These are phyloP conservation scores for Mycena sp. DNA, from an alignment of 1,284 basidiomycete genomes.

Conservation along the genomic window DNA sequence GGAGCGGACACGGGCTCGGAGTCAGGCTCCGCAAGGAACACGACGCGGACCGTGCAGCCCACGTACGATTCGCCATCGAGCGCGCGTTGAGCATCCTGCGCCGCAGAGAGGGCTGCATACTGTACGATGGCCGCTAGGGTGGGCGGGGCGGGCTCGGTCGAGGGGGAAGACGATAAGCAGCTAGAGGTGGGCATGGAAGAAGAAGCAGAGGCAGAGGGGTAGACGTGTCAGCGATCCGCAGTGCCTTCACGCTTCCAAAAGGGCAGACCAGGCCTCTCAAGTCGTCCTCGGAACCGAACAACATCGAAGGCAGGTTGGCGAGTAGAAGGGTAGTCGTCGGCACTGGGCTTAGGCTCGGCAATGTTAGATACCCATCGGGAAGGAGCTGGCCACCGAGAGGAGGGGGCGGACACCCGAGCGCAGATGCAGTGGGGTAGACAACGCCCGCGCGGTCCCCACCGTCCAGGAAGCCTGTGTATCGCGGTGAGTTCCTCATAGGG, in stretches of 20 bases:
- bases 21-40: constrained; percentile 22
- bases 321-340: constrained; percentile 68
- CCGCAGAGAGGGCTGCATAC: constrained; percentile 17
- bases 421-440: constrained; percentile 31
- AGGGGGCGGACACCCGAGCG: constrained; percentile 36
- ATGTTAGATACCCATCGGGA: constrained; percentile 38
- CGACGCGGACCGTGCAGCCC: constrained; percentile 21
- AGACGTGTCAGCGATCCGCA: constrained; percentile 47
- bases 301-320: constrained; percentile 68
- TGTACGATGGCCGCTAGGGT: constrained; percentile 26
- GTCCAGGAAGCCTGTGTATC: constrained; percentile 72
- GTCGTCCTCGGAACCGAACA: constrained; percentile 74
- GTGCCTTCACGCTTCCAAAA: constrained; percentile 71
- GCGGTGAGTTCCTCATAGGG: constrained; percentile 14
- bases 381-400: not conserved
- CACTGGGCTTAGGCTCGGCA: constrained; percentile 45
- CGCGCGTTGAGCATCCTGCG: constrained; percentile 24
- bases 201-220: constrained; percentile 10
- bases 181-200: constrained; percentile 5
- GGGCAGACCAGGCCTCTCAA: constrained; percentile 77
- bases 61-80: constrained; percentile 30
- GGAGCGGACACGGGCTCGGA: constrained; percentile 18
- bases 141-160: not conserved
- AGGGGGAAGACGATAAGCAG: constrained; percentile 2
- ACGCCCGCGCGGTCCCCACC: constrained; percentile 78